phyloP scores from a whole-genome alignment of 305 asterid species.

The Striga hermonthica region DNA sequence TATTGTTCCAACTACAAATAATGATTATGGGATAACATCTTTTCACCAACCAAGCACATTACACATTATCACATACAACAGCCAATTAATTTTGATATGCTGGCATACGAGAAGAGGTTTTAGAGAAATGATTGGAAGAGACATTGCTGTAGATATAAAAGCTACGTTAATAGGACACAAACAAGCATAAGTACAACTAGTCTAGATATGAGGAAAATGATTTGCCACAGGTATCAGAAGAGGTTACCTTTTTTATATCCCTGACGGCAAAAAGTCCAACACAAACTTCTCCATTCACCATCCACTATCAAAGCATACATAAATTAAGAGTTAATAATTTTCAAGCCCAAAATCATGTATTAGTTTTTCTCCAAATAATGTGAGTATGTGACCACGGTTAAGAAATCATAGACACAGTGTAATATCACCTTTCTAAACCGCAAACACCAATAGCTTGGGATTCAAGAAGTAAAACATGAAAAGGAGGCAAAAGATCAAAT shows the following conservation, averaged over 20 bases:
- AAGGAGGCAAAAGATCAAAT: background rate
- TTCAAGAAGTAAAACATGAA: conserved; percentile 4
- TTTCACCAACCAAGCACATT: conserved; percentile 21
- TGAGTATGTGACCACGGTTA: background rate
- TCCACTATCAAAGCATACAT: conserved; percentile 56
- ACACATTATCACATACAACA: conserved; percentile 15
- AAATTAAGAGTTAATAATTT: conserved; percentile 24
- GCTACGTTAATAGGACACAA: conserved; percentile 11
- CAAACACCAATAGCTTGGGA: conserved; percentile 11
- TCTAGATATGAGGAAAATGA: background rate
- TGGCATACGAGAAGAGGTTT: background rate
- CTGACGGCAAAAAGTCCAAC: conserved; percentile 84
- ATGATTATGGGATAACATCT: conserved; percentile 1
- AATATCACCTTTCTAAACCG: conserved; percentile 1
- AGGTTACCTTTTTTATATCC: conserved; percentile 74
- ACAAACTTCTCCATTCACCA: conserved; percentile 94
- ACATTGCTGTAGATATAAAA: background rate
- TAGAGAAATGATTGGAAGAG: conserved; percentile 2
- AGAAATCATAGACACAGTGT: background rate
- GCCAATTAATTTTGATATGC: conserved; percentile 12
- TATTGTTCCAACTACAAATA: conserved; percentile 20
- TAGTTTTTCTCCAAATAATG: conserved; percentile 2
- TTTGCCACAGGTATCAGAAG: conserved; percentile 17
- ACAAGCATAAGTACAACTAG: conserved; percentile 1
- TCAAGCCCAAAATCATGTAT: conserved; percentile 21